These are phyloP conservation scores for Astrothelium macrocarpum DNA, from an alignment of 495 filamentous ascomycete genomes.

Conservation along the genomic window DNA sequence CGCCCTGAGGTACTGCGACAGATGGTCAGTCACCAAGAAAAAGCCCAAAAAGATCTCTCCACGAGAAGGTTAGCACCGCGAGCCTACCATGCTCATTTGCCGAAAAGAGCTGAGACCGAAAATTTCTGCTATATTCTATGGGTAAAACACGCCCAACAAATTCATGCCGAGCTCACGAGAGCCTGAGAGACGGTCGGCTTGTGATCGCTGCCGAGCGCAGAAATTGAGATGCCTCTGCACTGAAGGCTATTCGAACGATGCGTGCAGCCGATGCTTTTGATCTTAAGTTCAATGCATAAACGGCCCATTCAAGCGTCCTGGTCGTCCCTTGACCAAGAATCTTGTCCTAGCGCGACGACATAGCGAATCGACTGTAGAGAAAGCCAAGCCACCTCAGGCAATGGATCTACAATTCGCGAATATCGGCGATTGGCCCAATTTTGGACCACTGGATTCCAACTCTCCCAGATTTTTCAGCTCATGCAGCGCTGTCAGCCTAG, in stretches of 20 bases:
- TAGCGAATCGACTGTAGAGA: not conserved
- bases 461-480: not conserved
- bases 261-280: not conserved
- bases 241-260: not conserved
- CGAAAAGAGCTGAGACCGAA: not conserved
- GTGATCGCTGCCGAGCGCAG: not conserved
- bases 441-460: not conserved
- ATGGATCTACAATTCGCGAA: not conserved
- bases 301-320: not conserved
- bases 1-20: no score
- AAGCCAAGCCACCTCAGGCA: not conserved
- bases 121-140: not conserved
- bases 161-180: not conserved
- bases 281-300: not conserved
- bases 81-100: not conserved
- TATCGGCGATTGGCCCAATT: not conserved
- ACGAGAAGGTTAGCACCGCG: not conserved
- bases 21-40: no score
- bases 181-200: not conserved
- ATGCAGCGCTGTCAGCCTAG: not conserved
- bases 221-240: not conserved
- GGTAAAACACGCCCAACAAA: not conserved
- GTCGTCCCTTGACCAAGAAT: not conserved
- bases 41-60: not conserved
- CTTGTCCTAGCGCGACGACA: not conserved